phyloP scores from a whole-genome alignment of 306 rosid genomes.

The Mimosa pudica region DNA sequence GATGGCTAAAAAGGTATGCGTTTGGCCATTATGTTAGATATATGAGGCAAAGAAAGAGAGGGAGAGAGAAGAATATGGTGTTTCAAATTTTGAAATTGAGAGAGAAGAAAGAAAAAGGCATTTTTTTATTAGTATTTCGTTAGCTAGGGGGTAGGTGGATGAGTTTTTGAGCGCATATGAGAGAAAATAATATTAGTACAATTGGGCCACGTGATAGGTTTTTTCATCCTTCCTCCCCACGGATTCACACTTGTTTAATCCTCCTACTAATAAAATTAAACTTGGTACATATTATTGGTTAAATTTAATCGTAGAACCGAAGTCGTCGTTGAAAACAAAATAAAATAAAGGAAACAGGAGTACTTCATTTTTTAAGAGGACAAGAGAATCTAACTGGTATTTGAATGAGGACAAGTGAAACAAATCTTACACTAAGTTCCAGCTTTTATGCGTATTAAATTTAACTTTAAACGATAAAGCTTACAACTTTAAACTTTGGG shows the following conservation, averaged over 20 bases:
- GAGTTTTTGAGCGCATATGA: slow-evolving; percentile 29
- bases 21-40: slow-evolving; percentile 38
- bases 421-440: slow-evolving; percentile 58
- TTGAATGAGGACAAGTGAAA: slow-evolving; percentile 80
- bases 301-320: background rate
- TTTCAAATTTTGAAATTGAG: slow-evolving; percentile 88
- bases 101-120: slow-evolving; percentile 9
- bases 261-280: background rate
- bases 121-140: slow-evolving; percentile 9
- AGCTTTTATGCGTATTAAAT: slow-evolving; percentile 42
- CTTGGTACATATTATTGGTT: background rate
- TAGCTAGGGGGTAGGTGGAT: slow-evolving; percentile 40
- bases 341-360: background rate
- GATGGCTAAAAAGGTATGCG: slow-evolving; percentile 33
- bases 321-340: slow-evolving; percentile 5
- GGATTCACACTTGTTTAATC: background rate
- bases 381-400: slow-evolving; percentile 62
- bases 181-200: slow-evolving; percentile 45
- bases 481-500: slow-evolving; percentile 62
- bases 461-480: slow-evolving; percentile 60
- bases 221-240: background rate
- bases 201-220: slow-evolving; percentile 48
- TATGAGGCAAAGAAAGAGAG: slow-evolving; percentile 24
- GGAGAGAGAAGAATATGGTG: slow-evolving; percentile 34
- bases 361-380: background rate